These are phyloP conservation scores for Phanerodontia chrysosporium DNA, from an alignment of 768 basidiomycete genomes.

Conservation along the genomic window DNA sequence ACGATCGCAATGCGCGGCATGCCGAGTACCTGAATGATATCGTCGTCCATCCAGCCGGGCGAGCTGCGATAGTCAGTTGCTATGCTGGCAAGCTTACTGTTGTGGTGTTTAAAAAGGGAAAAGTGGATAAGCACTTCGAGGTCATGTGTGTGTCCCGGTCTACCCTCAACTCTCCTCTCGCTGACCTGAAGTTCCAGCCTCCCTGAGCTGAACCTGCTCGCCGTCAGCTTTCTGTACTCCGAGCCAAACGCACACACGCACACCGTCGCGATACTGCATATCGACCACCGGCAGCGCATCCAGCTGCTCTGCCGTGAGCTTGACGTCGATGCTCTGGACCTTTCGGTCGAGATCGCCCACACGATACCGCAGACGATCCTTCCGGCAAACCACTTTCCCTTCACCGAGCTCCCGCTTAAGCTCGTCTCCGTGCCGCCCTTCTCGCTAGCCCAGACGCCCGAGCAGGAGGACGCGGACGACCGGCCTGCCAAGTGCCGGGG, in stretches of 20 bases:
- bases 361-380: slow-evolving; percentile 51
- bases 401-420: slow-evolving; percentile 19
- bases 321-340: slow-evolving; percentile 11
- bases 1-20: slow-evolving; percentile 51
- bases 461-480: slow-evolving; percentile 24
- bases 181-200: slow-evolving; percentile 34
- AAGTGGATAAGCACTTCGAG: slow-evolving; percentile 55
- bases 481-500: slow-evolving; percentile 42
- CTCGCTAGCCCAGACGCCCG: slow-evolving; percentile 8
- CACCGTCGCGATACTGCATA: slow-evolving; percentile 61
- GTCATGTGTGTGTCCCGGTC: slow-evolving; percentile 41
- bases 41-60: slow-evolving; percentile 60
- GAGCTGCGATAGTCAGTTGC: slow-evolving; percentile 56
- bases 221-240: slow-evolving; percentile 55
- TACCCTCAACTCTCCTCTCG: slow-evolving; percentile 4
- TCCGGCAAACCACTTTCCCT: slow-evolving; percentile 40
- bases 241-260: slow-evolving; percentile 33
- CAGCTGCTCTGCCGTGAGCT: slow-evolving; percentile 62
- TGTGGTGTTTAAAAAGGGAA: slow-evolving; percentile 51
- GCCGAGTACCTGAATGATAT: slow-evolving; percentile 73
- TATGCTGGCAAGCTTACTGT: slow-evolving; percentile 71
- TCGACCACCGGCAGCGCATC: slow-evolving; percentile 58
- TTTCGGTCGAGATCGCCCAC: slow-evolving; percentile 32
- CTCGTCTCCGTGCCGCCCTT: slow-evolving; percentile 33
- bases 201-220: slow-evolving; percentile 64